Percentiles rank a stretch among this genome's conserved stretches.
These are phyloP conservation scores for Lachancea meyersii DNA, from an alignment of 805 yeast genomes.

Conservation along the genomic window DNA sequence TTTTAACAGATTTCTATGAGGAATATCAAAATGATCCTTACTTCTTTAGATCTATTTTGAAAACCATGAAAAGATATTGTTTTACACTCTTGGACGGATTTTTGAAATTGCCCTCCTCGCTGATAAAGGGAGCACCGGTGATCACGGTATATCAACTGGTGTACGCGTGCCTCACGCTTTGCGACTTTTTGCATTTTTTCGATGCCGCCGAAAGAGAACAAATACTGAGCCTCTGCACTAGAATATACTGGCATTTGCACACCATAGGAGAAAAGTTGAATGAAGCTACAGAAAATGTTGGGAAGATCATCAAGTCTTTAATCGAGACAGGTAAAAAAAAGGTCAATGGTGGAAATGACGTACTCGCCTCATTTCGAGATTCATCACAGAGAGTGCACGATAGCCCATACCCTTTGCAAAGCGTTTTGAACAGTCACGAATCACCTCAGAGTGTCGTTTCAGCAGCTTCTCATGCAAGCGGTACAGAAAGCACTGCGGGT, in stretches of 20 bases:
- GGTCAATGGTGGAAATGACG: conserved; percentile 9
- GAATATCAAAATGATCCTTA: conserved; percentile 20
- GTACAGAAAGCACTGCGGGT: neutral
- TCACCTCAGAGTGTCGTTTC: conserved; percentile 8
- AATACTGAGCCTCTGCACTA: conserved; percentile 43
- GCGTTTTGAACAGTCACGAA: neutral
- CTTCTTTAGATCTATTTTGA: conserved; percentile 29
- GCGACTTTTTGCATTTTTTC: conserved; percentile 41
- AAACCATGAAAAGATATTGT: conserved; percentile 42
- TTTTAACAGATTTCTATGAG: conserved; percentile 27
- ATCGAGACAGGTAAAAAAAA: conserved; percentile 40
- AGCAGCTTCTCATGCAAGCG: conserved; percentile 10
- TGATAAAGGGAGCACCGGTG: conserved; percentile 51
- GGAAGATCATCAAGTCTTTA: conserved; percentile 45
- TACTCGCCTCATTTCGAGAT: neutral
- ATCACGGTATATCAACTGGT: conserved; percentile 47
- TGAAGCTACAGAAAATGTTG: conserved; percentile 56
- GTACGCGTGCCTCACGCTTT: conserved; percentile 48
- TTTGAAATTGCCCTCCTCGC: conserved; percentile 38
- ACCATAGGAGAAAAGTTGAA: conserved; percentile 50
- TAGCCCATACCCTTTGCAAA: neutral
- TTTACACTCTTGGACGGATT: conserved; percentile 42
- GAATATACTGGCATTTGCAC: conserved; percentile 53
- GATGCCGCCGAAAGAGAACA: conserved; percentile 36
- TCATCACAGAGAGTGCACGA: neutral